A percentile compares a stretch with the other conserved stretches of the same genome.
Conservation (phyloP, 2,329 filamentous ascomycete species). For the Tricladium varicosporioides region DNA sequence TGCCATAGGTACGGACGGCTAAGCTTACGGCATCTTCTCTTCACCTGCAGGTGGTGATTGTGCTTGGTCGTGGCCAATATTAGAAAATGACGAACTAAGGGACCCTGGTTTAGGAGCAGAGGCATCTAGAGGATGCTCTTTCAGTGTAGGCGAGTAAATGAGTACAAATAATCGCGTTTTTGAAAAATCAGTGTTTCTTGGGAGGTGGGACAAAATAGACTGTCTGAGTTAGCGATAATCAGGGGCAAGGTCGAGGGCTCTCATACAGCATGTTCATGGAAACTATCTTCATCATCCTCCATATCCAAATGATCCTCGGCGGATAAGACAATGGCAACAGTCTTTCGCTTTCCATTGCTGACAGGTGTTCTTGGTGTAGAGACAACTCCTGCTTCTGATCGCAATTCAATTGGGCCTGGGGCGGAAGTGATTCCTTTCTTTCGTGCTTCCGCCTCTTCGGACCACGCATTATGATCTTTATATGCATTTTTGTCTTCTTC, state of each 20-base stretch:
- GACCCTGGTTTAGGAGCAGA: slow-evolving; percentile 59
- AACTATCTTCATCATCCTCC: slow-evolving; percentile 56
- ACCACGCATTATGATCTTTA: slow-evolving; percentile 87
- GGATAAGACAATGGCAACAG: slow-evolving; percentile 84
- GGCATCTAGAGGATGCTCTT: slow-evolving; percentile 58
- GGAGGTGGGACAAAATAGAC: slow-evolving; percentile 88
- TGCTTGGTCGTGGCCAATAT: slow-evolving; percentile 74
- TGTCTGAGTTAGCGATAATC: slow-evolving; percentile 36
- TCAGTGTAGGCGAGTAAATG: slow-evolving; percentile 81
- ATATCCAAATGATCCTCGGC: slow-evolving; percentile 65
- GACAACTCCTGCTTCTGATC: slow-evolving; percentile 30
- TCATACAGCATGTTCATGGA: slow-evolving; percentile 77
- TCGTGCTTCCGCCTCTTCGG: slow-evolving; percentile 78
- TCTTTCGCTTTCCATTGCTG: slow-evolving; percentile 54
- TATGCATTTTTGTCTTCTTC: slow-evolving; percentile 81
- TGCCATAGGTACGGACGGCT: slow-evolving; percentile 8
- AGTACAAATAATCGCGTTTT: slow-evolving; percentile 79
- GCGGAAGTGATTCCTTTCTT: slow-evolving; percentile 42
- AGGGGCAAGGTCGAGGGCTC: slow-evolving; percentile 34
- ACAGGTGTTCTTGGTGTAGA: slow-evolving; percentile 19
- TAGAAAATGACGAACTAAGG: slow-evolving; percentile 79
- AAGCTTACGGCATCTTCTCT: slow-evolving; percentile 54
- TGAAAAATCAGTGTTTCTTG: slow-evolving; percentile 70
- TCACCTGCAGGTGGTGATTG: slow-evolving; percentile 64
- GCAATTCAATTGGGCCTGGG: slow-evolving; percentile 24